Evolutionary conservation across 495 filamentous ascomycete species (phyloP), one percentile per base, ranked within the genome.

Genomic region (Staphylotrichum longicolle): DNA sequence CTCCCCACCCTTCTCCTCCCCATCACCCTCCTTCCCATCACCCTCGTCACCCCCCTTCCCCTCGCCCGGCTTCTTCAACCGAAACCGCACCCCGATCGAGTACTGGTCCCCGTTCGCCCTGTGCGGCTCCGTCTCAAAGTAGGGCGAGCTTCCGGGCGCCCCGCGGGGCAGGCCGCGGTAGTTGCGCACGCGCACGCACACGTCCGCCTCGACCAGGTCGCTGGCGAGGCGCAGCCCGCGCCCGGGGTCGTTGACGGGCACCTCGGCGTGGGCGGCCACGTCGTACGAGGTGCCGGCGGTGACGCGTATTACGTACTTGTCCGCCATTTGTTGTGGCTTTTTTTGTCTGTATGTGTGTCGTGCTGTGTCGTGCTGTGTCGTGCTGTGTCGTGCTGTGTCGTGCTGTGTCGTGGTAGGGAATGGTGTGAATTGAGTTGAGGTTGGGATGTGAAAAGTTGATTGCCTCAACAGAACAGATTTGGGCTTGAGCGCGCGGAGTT

Each of bases 211-310:
- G 49, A 87, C 78, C 53, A 82, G 74, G n/a, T 83, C 77, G 47
- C 82, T 86, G 5, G 80, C 75, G 60, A 96, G 83, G 4, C 72
- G 74, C 0, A 85, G 6, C 37, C 6, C 61, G 0, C 86, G 78
- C 35, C 78, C 66, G 5, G 80, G 58, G 15, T 78, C 75, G 71
- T 98, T 98, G 66, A 96, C 91, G 5, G 80, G 76, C 2, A 97
- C 83, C 3, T 81, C 66, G 62, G 83, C 66, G 70, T 96, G 91
- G 1, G 81, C 85, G 45, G 78, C 68, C 32, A 72, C 66, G 70
- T 92, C 83, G 75, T 96, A 93, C 32, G 78, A 76, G 9, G 88
- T 79, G 4, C 93, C 93, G 9, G 90, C 89, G 8, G 88, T 90
- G 20, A 91, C 86, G 59, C 81, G 83, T 58, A 92, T 81, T 34